phyloP scores from a whole-genome alignment of 768 basidiomycete genomes.

The Nidularia pulvinata region DNA sequence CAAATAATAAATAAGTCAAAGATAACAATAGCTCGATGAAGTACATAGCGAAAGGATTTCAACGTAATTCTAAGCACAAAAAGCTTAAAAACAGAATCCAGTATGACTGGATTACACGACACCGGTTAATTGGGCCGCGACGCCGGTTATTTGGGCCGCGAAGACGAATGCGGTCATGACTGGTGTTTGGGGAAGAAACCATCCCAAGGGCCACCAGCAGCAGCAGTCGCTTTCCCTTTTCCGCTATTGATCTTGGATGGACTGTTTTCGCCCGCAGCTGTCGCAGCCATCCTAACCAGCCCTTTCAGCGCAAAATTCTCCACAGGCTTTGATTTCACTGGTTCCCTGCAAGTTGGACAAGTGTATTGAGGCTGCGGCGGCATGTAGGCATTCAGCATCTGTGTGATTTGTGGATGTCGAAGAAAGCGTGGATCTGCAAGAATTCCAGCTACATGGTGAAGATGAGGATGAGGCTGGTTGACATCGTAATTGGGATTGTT shows the following conservation, averaged over 20 bases:
- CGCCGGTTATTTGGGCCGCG: too few species aligned
- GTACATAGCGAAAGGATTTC: too few species aligned
- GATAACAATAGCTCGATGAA: too few species aligned
- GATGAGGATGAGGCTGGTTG: conserved; percentile 18
- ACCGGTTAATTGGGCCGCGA: too few species aligned
- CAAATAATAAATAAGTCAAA: too few species aligned
- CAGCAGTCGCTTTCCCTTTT: conserved; percentile 14
- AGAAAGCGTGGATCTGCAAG: neutral
- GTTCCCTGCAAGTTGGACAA: conserved; percentile 66
- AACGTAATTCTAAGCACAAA: too few species aligned
- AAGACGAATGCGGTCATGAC: conserved; percentile 10
- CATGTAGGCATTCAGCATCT: conserved; percentile 17
- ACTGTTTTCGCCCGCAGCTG: conserved; percentile 44
- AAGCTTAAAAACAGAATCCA: too few species aligned
- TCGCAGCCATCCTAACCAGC: conserved; percentile 49
- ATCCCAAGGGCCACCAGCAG: conserved; percentile 37
- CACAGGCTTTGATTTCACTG: conserved; percentile 46
- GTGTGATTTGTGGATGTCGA: conserved; percentile 13
- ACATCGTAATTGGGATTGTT: conserved; percentile 42
- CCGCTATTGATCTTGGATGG: conserved; percentile 27
- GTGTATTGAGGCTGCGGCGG: conserved; percentile 53
- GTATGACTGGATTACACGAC: too few species aligned
- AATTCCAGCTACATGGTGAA: conserved; percentile 5
- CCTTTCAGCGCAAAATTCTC: conserved; percentile 65
- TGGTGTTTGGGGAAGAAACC: conserved; percentile 36